phyloP scores from a whole-genome alignment of 495 filamentous ascomycete genomes.

The Penicillium daleae region DNA sequence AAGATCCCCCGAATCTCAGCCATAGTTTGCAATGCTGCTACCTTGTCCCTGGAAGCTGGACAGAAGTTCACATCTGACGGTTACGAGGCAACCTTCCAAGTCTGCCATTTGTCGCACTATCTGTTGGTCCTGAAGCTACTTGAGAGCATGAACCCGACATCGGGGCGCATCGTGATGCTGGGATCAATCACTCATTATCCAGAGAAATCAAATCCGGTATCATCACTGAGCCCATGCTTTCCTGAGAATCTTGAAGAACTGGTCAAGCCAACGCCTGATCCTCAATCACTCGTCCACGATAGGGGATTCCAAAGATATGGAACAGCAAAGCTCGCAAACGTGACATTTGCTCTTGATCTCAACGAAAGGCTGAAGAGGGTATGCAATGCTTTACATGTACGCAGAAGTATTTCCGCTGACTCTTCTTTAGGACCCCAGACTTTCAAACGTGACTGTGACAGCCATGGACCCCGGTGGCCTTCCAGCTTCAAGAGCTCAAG shows the following conservation, averaged over 20 bases:
- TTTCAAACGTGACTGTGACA: slow-evolving; percentile 24
- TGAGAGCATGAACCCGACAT: slow-evolving; percentile 38
- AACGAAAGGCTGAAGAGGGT: slow-evolving; percentile 42
- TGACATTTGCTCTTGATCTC: slow-evolving; percentile 48
- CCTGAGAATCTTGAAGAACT: slow-evolving; percentile 31
- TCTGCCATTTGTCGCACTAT: slow-evolving; percentile 49
- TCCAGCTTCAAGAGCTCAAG: slow-evolving; percentile 25
- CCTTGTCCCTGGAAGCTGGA: slow-evolving; percentile 41
- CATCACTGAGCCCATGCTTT: slow-evolving; percentile 29
- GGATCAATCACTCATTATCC: slow-evolving; percentile 44
- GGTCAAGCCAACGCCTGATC: slow-evolving; percentile 29
- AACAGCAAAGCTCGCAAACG: slow-evolving; percentile 47
- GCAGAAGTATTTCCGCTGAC: background rate
- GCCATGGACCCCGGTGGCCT: slow-evolving; percentile 36
- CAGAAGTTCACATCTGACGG: slow-evolving; percentile 45
- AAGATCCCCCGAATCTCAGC: slow-evolving; percentile 41
- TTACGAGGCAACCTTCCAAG: slow-evolving; percentile 49
- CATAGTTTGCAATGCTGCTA: slow-evolving; percentile 52
- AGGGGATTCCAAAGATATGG: slow-evolving; percentile 49
- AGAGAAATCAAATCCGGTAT: slow-evolving; percentile 42
- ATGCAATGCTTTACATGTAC: background rate
- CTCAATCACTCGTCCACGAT: slow-evolving; percentile 35
- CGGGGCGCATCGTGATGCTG: slow-evolving; percentile 47
- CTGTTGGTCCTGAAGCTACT: slow-evolving; percentile 48
- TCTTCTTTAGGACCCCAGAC: slow-evolving; percentile 18